phyloP scores from a whole-genome alignment of 2,329 filamentous ascomycete species.

The Calonectria pteridis region DNA sequence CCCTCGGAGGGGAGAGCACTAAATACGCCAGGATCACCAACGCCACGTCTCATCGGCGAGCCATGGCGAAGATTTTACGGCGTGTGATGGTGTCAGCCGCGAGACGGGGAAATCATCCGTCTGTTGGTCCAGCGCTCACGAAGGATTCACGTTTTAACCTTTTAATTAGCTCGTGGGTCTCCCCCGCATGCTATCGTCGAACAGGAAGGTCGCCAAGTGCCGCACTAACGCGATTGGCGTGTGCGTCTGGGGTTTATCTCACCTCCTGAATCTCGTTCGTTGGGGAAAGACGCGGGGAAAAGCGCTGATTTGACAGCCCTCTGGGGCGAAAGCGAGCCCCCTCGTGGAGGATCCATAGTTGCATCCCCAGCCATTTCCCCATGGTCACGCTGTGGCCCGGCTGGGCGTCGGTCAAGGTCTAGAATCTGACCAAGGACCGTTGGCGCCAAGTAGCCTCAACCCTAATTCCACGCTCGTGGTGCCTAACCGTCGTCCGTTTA shows the following conservation, averaged over 20 bases:
- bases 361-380: slow-evolving; percentile 3
- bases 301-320: background rate
- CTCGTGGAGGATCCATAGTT: background rate
- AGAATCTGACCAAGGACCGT: background rate
- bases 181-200: slow-evolving; percentile 5
- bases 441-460: slow-evolving; percentile 10
- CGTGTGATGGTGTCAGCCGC: background rate
- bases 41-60: background rate
- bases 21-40: background rate
- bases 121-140: background rate
- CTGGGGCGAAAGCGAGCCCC: background rate
- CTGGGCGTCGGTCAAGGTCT: background rate
- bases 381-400: background rate
- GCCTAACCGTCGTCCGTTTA: background rate
- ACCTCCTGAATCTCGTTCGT: background rate
- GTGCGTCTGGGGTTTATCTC: slow-evolving; percentile 2
- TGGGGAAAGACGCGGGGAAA: background rate
- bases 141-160: background rate
- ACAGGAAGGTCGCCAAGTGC: background rate
- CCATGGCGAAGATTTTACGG: slow-evolving; percentile 9
- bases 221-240: background rate
- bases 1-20: background rate
- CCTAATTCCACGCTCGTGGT: background rate
- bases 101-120: background rate
- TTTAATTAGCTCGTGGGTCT: slow-evolving; percentile 11